Percentiles rank a stretch among this genome's conserved stretches.
These are phyloP conservation scores for Tilletia caries DNA, from an alignment of 1,284 basidiomycete genomes.

Conservation along the genomic window DNA sequence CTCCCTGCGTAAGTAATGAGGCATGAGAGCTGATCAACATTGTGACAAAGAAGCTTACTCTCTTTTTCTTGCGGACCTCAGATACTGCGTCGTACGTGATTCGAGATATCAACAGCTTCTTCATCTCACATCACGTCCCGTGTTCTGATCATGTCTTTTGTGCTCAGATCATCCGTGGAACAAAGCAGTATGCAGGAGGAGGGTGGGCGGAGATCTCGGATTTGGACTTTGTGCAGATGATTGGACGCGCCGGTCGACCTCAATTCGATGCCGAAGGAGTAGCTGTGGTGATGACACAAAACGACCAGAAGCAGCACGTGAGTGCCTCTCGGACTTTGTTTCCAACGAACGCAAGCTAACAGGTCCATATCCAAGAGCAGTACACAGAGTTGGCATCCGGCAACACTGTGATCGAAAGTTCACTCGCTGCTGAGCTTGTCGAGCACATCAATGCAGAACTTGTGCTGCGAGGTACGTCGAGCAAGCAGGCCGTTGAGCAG, in stretches of 20 bases:
- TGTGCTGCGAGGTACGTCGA: conserved; percentile 18
- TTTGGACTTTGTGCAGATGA: conserved; percentile 61
- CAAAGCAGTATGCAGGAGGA: conserved; percentile 31
- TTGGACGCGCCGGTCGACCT: conserved; percentile 73
- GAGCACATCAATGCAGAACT: conserved; percentile 46
- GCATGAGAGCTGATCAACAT: too few species aligned
- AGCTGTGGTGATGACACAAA: conserved; percentile 44
- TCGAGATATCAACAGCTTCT: neutral
- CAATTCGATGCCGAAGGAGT: conserved; percentile 69
- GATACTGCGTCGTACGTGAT: conserved; percentile 30
- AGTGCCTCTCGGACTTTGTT: neutral
- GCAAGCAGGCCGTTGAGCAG: conserved; percentile 1
- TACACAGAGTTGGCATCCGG: conserved; percentile 35
- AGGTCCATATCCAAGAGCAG: too few species aligned
- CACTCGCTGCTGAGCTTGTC: conserved; percentile 29
- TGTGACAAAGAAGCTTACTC: neutral
- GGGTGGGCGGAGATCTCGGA: conserved; percentile 38
- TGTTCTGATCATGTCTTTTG: neutral
- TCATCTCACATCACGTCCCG: neutral
- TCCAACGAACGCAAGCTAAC: neutral
- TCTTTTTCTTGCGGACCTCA: neutral
- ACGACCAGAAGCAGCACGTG: conserved; percentile 26
- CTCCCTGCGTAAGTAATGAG: conserved; percentile 55
- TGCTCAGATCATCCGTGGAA: conserved; percentile 35
- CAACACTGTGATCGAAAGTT: conserved; percentile 33